phyloP scores from a whole-genome alignment of 257 asterid species.

The Fraxinus pennsylvanica region DNA sequence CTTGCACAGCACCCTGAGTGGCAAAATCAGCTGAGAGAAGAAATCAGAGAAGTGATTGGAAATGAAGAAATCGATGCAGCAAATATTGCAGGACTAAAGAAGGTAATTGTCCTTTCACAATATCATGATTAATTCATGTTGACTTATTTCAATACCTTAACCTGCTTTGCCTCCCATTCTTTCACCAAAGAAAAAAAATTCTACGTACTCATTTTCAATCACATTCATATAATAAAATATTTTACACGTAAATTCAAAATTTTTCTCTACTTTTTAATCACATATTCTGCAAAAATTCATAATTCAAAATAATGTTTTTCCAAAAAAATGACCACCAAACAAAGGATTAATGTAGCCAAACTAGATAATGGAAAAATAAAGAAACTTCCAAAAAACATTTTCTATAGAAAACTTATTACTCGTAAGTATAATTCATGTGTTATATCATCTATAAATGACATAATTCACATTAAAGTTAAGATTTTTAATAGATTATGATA shows the following conservation, averaged over 20 bases:
- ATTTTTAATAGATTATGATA: too few species aligned
- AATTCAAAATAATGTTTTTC: too few species aligned
- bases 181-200: too few species aligned
- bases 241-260: too few species aligned
- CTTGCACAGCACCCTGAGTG: conserved; percentile 69
- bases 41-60: conserved; percentile 59
- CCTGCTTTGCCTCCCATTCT: too few species aligned
- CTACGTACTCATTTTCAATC: too few species aligned
- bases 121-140: conserved; percentile 12
- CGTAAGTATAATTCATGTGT: neutral
- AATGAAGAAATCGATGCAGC: conserved; percentile 49
- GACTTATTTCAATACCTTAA: neutral
- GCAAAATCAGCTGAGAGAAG: conserved; percentile 69
- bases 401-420: neutral
- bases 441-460: neutral
- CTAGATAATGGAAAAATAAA: conserved; percentile 4
- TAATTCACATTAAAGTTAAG: too few species aligned
- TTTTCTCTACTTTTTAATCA: too few species aligned
- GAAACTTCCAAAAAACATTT: neutral
- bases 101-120: conserved; percentile 45
- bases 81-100: conserved; percentile 61
- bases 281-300: too few species aligned
- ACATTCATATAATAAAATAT: too few species aligned
- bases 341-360: neutral
- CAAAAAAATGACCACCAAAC: too few species aligned